Base-by-base conservation (phyloP, 2,329 filamentous ascomycete genomes). In the Arthrobotrys sphaeroides region DNA sequence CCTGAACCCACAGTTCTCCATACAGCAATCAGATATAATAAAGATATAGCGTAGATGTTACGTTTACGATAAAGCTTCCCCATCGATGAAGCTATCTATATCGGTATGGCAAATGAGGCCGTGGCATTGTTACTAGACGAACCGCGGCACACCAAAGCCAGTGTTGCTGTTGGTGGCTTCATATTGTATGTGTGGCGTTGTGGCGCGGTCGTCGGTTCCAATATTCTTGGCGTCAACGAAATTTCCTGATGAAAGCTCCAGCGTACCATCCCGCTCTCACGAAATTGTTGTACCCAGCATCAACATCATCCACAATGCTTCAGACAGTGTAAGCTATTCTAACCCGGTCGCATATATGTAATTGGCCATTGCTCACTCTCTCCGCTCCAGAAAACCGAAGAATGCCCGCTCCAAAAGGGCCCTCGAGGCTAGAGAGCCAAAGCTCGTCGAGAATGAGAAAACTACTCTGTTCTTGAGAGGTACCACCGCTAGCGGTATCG, bases 331-430 rank as follows among this genome's bases (percentile, higher is more conserved):
- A 69, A 57, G 49, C 6, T 12, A 18, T 13, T 10, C 31, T 16
- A 53, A 31, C 22, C 16, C 3, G 28, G 62, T 75, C 72, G 72
- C 72, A 9, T 33, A n/a, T 12, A 0, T 10, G 0, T 24, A 33
- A 38, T 60, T 51, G 38, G 65, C 12, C 13, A 0, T 7, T 43
- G 12, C 59, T 76, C 38, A 72, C 45, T 0, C 24, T 16, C 55
- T 62, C 66, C 51, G 47, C 40, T 33, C 24, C 33, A 90, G 88
- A 78, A 90, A 90, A 84, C 88, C 90, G 73, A 89, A 90, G 80
- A 92, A 90, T 84, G 93, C 94, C 80, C 93, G 95, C 86, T 95
- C 93, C 72, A 97, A 97, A 87, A 91, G 95, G 80, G 94, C 92
- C 78, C 90, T 98, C 82, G 95, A 96, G 83, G 94, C 96, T 84